Evolutionary conservation across 192 early-diverging fungal genomes (phyloP), one percentile per base, ranked within the genome.

Genomic region (Coemansia sp.): DNA sequence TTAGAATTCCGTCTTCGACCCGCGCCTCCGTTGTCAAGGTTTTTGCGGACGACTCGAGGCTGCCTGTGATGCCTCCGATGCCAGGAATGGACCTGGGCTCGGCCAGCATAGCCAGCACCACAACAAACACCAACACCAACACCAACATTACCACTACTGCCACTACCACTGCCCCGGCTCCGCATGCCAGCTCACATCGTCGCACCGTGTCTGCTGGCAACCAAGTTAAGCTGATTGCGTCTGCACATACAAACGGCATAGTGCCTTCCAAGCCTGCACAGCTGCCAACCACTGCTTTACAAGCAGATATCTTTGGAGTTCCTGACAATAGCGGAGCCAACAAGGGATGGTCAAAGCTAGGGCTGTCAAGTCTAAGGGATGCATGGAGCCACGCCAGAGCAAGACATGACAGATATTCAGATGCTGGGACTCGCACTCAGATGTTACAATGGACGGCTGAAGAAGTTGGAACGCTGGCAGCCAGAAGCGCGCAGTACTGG

Each of bases 41-140:
- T 46, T 61, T 74, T 7, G 55, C 72, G 0, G 69, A 67, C 41
- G 51, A 49, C 62, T 62, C 77, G 15, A 65, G 61, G 6, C 58
- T 69, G 52, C 72, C 78, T 26, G 58, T 54, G n/a, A 45, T 72
- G 39, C 78, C 78, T 43, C 78, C 72, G 13, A 55, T 80, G 7
- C 78, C 78, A 26, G 52, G 22, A 13, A 41, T 37, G 57, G 39
- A 16, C n/a, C 5, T 26, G 22, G 65, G 61, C 61, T 63, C 65
- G 32, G 65, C 55, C 42, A 67, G 36, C 42, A 51, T 57, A 18
- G 57, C 39, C 39, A 59, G 57, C 39, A 39, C 57, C 19, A 65
- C 19, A 21, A 58, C 47, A 26, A 62, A 56, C n/a, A 21, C 57
- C 19, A 65, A 32, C 39, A 58, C 47, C 39, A 62, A 56, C n/a